Evolutionary conservation across 352 stramenopile species (phyloP).

Genomic region (Phytophthora crassamura): DNA sequence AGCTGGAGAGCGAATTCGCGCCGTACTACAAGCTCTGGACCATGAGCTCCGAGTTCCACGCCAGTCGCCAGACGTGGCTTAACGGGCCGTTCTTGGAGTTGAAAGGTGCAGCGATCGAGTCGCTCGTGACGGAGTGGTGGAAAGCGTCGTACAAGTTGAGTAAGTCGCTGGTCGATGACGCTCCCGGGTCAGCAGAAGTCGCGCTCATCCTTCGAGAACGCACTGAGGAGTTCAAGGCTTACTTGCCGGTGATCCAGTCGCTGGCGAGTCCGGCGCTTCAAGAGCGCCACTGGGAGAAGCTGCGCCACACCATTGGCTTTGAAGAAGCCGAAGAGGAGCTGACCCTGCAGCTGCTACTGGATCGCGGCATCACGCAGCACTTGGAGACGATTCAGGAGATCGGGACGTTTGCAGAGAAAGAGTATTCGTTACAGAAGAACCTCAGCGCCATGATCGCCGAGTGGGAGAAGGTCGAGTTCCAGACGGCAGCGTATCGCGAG

Average conservation of each 20-base stretch:
- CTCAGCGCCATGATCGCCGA: conserved; percentile 95
- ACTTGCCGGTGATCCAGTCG: conserved; percentile 93
- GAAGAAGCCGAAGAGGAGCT: conserved; percentile 87
- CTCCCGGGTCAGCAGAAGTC: conserved; percentile 88
- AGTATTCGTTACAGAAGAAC: conserved; percentile 94
- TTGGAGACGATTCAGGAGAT: conserved; percentile 92
- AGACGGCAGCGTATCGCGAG: conserved; percentile 92
- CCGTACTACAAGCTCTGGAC: conserved; percentile 96
- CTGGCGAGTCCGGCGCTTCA: conserved; percentile 93
- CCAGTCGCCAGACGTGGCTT: conserved; percentile 92
- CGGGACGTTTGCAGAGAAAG: conserved; percentile 94
- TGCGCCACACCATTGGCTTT: conserved; percentile 91
- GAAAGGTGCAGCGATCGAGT: conserved; percentile 89
- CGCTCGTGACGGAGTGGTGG: conserved; percentile 93
- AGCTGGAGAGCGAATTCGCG: conserved; percentile 87
- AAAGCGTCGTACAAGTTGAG: conserved; percentile 93
- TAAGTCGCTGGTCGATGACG: conserved; percentile 90
- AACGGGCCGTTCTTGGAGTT: conserved; percentile 93
- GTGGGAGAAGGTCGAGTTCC: conserved; percentile 95
- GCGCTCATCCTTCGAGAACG: conserved; percentile 89
- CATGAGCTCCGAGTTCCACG: conserved; percentile 95
- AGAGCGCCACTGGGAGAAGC: conserved; percentile 91
- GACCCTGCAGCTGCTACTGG: conserved; percentile 82
- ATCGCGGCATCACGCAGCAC: conserved; percentile 85
- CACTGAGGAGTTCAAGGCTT: conserved; percentile 92